phyloP scores from a whole-genome alignment of 2,329 filamentous ascomycete genomes.

The Calonectria naviculata region DNA sequence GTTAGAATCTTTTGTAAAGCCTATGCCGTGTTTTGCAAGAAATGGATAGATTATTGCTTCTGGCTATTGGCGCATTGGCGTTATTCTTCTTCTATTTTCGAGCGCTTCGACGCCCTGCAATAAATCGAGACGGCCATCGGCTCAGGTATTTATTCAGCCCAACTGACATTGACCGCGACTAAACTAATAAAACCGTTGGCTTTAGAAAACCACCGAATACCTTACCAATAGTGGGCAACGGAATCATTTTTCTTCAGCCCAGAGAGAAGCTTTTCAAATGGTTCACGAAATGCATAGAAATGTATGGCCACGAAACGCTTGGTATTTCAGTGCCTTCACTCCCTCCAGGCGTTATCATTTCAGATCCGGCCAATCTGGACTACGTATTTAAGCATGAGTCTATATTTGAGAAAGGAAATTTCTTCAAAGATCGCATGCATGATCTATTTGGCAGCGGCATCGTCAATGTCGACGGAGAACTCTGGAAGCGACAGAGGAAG shows the following conservation, averaged over 20 bases:
- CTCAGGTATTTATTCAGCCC: not conserved
- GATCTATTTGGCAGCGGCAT: conserved; percentile 75
- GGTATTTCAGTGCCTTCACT: conserved; percentile 71
- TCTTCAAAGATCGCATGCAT: conserved; percentile 69
- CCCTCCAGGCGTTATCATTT: conserved; percentile 72
- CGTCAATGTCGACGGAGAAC: conserved; percentile 73
- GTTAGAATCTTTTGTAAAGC: too few relatives aligned
- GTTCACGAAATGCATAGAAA: conserved; percentile 69
- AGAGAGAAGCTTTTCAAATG: conserved; percentile 71
- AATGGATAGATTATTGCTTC: not conserved
- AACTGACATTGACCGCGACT: too few relatives aligned
- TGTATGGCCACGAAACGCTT: conserved; percentile 69
- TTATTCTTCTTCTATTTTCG: not conserved
- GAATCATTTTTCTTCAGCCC: conserved; percentile 68
- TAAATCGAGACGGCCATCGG: not conserved
- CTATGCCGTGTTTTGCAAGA: too few relatives aligned
- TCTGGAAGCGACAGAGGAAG: conserved; percentile 72
- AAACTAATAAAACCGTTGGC: not conserved
- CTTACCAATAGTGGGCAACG: conserved; percentile 69
- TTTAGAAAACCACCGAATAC: conserved; percentile 61
- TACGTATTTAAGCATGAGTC: conserved; percentile 71
- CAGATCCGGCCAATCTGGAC: conserved; percentile 70
- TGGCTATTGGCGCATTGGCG: too few relatives aligned
- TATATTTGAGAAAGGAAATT: conserved; percentile 70
- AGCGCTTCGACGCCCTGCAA: not conserved